Conservation (phyloP, 768 basidiomycete genomes). For the Pleurotus platypus region DNA sequence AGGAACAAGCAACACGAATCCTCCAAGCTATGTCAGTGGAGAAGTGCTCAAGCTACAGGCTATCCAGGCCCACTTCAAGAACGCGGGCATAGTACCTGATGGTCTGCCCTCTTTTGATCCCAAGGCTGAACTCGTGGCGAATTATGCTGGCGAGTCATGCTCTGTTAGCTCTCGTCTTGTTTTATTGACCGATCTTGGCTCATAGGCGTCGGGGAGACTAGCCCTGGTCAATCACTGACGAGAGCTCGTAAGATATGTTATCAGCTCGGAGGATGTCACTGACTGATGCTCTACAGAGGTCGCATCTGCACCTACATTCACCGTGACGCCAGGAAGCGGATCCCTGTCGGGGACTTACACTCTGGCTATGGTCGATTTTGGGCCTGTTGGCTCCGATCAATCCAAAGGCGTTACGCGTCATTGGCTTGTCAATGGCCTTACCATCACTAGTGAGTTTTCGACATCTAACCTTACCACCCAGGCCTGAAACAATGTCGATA, state of each 20-base stretch:
- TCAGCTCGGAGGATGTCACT: not conserved
- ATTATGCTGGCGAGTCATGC: conserved; percentile 34
- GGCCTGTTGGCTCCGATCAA: conserved; percentile 57
- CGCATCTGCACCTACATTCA: conserved; percentile 47
- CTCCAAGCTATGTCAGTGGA: too few species aligned
- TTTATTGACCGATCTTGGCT: not conserved
- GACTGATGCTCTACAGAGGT: conserved; percentile 42
- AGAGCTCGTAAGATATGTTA: conserved; percentile 45
- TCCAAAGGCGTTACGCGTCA: conserved; percentile 65
- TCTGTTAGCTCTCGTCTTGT: not conserved
- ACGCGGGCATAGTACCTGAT: conserved; percentile 58
- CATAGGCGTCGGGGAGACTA: conserved; percentile 40
- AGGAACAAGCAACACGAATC: not conserved
- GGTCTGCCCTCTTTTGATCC: conserved; percentile 59
- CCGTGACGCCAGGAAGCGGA: conserved; percentile 45
- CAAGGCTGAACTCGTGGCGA: conserved; percentile 47
- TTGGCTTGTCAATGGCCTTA: conserved; percentile 75
- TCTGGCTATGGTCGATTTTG: conserved; percentile 73
- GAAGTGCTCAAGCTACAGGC: conserved; percentile 43
- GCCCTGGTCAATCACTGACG: conserved; percentile 57
- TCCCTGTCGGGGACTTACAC: conserved; percentile 53
- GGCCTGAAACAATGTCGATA: conserved; percentile 7
- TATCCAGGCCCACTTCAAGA: conserved; percentile 66
- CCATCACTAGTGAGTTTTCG: conserved; percentile 34
- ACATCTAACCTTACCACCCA: not conserved